Evolutionary conservation across 2,329 filamentous ascomycete species (phyloP), one percentile per base, ranked within the genome.

Genomic region (Ophiocordyceps camponoti-saundersi): DNA sequence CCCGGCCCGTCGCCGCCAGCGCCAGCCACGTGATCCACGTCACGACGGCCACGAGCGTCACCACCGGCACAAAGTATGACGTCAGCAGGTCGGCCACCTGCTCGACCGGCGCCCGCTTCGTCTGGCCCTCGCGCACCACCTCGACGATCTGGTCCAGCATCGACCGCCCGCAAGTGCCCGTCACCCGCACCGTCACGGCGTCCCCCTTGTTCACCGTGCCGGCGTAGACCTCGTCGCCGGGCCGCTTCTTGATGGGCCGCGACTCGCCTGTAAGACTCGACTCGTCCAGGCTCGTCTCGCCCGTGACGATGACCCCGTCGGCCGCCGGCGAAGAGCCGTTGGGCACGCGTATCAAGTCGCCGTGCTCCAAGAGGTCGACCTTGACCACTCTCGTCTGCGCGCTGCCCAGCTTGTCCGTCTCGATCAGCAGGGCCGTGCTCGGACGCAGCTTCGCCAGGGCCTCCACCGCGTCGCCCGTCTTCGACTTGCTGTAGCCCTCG

Each of bases 401-500:
- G 1, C 56, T 58, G 3, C 52, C 52, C 1, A 58, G 50, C 2
- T 57, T 59, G 42, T 62, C 59, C 40, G 69, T 58, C 47, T 74
- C 72, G 3, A 92, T 66, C 12, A 95, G 68, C 3, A 84, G 67
- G 2, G 89, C 88, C 46, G 85, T 83, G 0, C 75, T 80, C 0
- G 89, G 88, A 16, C 85, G 75, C 30, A 95, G 71, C 51, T 82
- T 86, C 2, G 82, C 81, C 5, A 95, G 68, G 50, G 83, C 79
- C 32, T 84, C 79, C 2, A 95, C 82, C 1, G 89, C 89, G 59
- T 93, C 84, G 1, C 88, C 88, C 0, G 89, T 87, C 57, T 83
- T 90, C 0, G 87, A 82, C 63, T 95, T 95, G 70, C 85, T 94
- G 66, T 92, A 93, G 1, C 85, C 81, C 66, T 95, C 90, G 13